Evolutionary conservation across 2,329 filamentous ascomycete species (phyloP).

Genomic region (Shiraia sp.): DNA sequence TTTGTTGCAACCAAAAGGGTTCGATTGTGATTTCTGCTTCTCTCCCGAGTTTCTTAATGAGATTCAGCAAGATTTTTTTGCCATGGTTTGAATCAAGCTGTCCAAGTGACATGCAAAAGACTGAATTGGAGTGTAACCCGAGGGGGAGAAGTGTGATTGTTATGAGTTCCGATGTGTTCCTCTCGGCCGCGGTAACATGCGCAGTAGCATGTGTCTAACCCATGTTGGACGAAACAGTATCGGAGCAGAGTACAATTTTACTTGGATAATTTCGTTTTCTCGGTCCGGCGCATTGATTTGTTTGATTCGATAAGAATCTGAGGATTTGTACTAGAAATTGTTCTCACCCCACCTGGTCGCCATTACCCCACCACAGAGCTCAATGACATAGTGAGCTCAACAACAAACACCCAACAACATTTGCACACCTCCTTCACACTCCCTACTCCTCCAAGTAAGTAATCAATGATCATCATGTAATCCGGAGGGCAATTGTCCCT

Average conservation of each 20-base stretch:
- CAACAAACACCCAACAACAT: conserved; percentile 21
- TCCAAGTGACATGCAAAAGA: no score
- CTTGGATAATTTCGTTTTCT: conserved; percentile 15
- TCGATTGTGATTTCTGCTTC: no score
- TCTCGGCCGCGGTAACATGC: conserved; percentile 30
- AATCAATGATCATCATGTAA: conserved; percentile 3
- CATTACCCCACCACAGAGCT: conserved; percentile 23
- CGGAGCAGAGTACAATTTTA: conserved; percentile 6
- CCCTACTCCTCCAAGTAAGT: conserved; percentile 23
- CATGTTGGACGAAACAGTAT: conserved; percentile 7
- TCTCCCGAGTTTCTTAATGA: no score
- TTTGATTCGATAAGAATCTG: conserved; percentile 29
- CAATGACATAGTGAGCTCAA: conserved; percentile 27
- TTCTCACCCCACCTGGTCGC: conserved; percentile 20
- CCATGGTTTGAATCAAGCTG: no score
- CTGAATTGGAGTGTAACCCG: no score
- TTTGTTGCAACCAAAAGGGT: no score
- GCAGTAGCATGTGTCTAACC: no score
- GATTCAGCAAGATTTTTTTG: no score
- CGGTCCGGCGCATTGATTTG: conserved; percentile 14
- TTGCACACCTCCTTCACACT: conserved; percentile 8
- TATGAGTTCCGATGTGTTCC: background rate
- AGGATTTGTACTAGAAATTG: conserved; percentile 9
- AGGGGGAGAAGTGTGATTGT: no score
- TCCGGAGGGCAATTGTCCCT: conserved; percentile 5